Percentiles rank a stretch among this genome's conserved stretches.
Evolutionary conservation across 1,284 basidiomycete genomes (phyloP).

Genomic region (Sporisorium exsertum): DNA sequence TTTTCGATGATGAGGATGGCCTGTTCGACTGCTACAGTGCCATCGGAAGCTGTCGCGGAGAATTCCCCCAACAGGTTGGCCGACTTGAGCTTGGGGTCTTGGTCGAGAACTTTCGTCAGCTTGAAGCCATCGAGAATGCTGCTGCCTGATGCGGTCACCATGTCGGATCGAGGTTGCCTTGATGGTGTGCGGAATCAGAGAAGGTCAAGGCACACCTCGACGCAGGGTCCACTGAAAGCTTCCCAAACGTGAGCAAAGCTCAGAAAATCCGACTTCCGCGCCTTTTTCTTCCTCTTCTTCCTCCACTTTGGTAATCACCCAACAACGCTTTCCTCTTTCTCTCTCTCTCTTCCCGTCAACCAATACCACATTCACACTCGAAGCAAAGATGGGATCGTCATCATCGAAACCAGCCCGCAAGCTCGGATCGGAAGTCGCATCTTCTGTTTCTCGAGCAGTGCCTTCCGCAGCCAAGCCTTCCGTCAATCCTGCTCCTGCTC

Average conservation of each 20-base stretch:
- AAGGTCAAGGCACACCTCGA: background rate
- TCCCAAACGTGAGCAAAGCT: background rate
- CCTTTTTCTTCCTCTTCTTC: conserved; percentile 12
- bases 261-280: conserved; percentile 30
- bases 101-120: conserved; percentile 47
- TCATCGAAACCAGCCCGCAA: conserved; percentile 55
- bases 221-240: conserved; percentile 29
- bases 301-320: conserved; percentile 43
- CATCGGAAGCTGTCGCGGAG: background rate
- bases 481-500: conserved; percentile 5
- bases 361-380: background rate
- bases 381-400: conserved; percentile 49
- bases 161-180: background rate
- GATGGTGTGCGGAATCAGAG: background rate
- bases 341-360: background rate
- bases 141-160: background rate
- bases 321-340: background rate
- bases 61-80: conserved; percentile 48
- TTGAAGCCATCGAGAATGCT: conserved; percentile 52
- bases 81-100: conserved; percentile 54
- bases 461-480: conserved; percentile 31
- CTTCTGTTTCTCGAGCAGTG: conserved; percentile 28
- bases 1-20: conserved; percentile 65
- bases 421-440: conserved; percentile 40
- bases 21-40: conserved; percentile 10